Percentiles rank a stretch among this genome's conserved stretches.
Conservation (phyloP, 2,329 filamentous ascomycete species). For the Zymoseptoria tritici region DNA sequence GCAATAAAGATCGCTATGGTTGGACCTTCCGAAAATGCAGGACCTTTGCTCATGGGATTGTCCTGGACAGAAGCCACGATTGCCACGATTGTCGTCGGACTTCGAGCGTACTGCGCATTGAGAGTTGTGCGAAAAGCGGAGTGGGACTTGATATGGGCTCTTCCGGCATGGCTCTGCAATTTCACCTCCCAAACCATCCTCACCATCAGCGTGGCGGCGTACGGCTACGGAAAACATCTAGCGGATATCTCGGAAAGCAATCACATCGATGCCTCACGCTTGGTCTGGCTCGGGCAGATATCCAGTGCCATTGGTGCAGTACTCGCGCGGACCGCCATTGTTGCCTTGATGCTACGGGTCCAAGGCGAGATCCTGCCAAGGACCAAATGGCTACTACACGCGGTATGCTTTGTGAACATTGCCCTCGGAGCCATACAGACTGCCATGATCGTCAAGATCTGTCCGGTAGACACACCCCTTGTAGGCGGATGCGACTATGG, state of each 20-base stretch:
- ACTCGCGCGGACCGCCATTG: not conserved
- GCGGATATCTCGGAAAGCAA: not conserved
- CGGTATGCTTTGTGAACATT: not conserved
- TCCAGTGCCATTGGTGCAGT: not conserved
- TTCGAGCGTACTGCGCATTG: not conserved
- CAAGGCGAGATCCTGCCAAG: not conserved
- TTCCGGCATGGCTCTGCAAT: not conserved
- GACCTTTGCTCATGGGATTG: not conserved
- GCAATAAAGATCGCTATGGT: not conserved
- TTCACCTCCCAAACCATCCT: not conserved
- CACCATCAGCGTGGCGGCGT: not conserved
- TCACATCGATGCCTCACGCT: not conserved
- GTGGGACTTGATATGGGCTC: not conserved
- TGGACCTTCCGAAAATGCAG: not conserved
- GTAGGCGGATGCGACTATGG: not conserved
- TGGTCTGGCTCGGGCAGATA: not conserved
- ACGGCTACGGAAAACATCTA: not conserved
- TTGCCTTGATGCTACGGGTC: not conserved
- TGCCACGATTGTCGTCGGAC: not conserved
- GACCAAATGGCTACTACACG: not conserved
- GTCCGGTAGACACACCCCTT: not conserved
- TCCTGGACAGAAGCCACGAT: not conserved
- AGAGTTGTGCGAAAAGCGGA: not conserved
- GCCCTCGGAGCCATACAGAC: not conserved
- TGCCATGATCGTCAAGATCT: not conserved